Base-by-base conservation (phyloP, 176 grass and related monocot species). In the Lolium rigidum region DNA sequence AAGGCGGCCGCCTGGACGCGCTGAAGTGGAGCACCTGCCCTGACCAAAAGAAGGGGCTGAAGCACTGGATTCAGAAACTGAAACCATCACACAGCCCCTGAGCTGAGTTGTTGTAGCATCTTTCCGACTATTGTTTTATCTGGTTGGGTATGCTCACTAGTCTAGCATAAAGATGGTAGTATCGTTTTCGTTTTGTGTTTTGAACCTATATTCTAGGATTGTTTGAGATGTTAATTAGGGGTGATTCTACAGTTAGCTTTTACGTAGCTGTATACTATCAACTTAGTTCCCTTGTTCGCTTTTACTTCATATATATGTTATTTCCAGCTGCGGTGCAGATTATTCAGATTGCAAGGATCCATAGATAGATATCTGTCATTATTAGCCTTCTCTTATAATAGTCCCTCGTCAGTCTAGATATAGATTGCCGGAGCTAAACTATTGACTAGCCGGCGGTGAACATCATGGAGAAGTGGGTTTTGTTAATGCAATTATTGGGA, bases 41-140 rank as follows among this genome's bases (percentile, higher is more conserved):
- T 80, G 94, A 93, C 80, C 90, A 91, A 22, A 94, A 92, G 77
- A 96, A 94, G 43, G 76, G 87, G 25, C 41, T 97, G 15, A 68
- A 69, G 83, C 90, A 93, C n/a, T 92, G 94, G 97, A 86, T 99
- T 49, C 87, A 90, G 44, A 96, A 94, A 47, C 92, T 96, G 79
- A 99, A 93, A 47, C 64, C 70, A 5, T 51, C 54, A 2, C 88
- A 91, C 13, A 54, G 77, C 77, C 70, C 51, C 44, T 70, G 85
- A 88, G 28, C 58, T 44, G 46, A 20, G 74, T 37, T 22, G 58
- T 49, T 58, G 74, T 88, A 83, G 81, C 82, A 85, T 88, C 51
- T 46, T 82, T 87, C 31, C 80, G 78, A 66, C 89, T 86, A 7
- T 47, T 80, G 49, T 92, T 91, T 84, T 94, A 63, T 89, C 55